Evolutionary conservation across 1,284 basidiomycete species (phyloP), one percentile per base, ranked within the genome.

Genomic region (Polyporus tsugae): DNA sequence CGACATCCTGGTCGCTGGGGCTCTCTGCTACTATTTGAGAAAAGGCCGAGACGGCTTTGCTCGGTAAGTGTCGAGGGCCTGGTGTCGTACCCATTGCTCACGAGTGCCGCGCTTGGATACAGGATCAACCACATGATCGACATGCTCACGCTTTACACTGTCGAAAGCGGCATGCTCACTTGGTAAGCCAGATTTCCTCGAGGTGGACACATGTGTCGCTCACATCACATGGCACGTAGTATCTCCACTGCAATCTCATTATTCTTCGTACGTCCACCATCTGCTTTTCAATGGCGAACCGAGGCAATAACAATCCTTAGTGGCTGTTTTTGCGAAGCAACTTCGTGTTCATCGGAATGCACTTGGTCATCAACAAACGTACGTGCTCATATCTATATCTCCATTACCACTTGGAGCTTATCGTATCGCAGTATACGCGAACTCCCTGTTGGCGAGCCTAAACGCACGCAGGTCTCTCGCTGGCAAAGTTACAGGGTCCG

Each of bases 301-400:
- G 25, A n/a, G n/a, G 36, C 25, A 4, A 59, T 29, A 22, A 29
- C 41, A 4, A 36, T 49, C 36, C 7, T 4, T 52, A 77, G 75
- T 76, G 75, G 74, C 62, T 75, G 10, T 66, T 69, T 22, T 73
- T 74, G 73, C 68, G 72, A 39, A 62, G 68, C 29, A 77, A 75
- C 63, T 72, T 75, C 49, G 71, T 72, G 9, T 77, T 75, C 58
- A 62, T 77, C 42, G 72, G 71, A 13, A 46, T 77, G 60, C 73
- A 75, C 46, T 67, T 76, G 2, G 71, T 69, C 19, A 77, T 76
- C 67, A 74, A 74, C 52, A 77, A 77, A 64, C 73, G 76, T 77
- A 65, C 36, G 75, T 63, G 33, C 25, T 35, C n/a, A 4, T 42
- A 29, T 13, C 25, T 33, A 4, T 42, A 29, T 13, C 25, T 33